Evolutionary conservation across 306 rosid genomes (phyloP), one percentile per base, ranked within the genome.

Genomic region (Gynostemma pentaphyllum): DNA sequence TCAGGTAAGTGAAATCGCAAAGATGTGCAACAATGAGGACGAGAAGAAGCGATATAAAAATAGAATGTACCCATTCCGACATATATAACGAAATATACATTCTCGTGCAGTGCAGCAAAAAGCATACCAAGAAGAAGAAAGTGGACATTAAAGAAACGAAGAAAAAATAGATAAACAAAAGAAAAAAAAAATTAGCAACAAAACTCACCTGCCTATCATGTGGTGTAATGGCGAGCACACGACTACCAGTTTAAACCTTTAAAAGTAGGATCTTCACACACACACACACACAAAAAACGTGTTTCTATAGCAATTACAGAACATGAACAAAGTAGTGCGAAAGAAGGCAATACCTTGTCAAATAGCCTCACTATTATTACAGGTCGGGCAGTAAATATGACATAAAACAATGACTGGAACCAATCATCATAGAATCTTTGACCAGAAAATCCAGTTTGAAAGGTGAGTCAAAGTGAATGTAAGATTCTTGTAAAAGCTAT

Each of bases 391-490:
- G 98, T 86, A 71, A 92, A 92, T 73, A 92, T 84, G 71, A 92
- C 98, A 75, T 92, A 88, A 71, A 80, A 92, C 30, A 92, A 66
- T 26, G 98, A 88, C 73, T 92, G 98, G 71, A 79, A 84, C 98
- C 96, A 92, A 75, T 92, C 96, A 64, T 92, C 98, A 67, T 92
- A 92, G 74, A 92, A 92, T 73, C 98, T 88, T 72, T 92, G 98
- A 72, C 98, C 98, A 71, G 98, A 92, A 69, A 80, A 92, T 68
- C 98, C 98, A 65, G 98, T 92, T 75, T 92, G 89, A 65, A 92
- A 92, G 67, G 96, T 92, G 83, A 68, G 98, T 92, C 76, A 92
- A 83, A 67, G 96, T 84, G 76, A 92, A 92, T 0, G 96, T 88
- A 66, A 92, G 98, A 82, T 92, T 88, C 87, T 92, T 92, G 88